These are phyloP conservation scores for Arxiozyma bovina DNA, from an alignment of 1,139 yeast species.

Conservation along the genomic window DNA sequence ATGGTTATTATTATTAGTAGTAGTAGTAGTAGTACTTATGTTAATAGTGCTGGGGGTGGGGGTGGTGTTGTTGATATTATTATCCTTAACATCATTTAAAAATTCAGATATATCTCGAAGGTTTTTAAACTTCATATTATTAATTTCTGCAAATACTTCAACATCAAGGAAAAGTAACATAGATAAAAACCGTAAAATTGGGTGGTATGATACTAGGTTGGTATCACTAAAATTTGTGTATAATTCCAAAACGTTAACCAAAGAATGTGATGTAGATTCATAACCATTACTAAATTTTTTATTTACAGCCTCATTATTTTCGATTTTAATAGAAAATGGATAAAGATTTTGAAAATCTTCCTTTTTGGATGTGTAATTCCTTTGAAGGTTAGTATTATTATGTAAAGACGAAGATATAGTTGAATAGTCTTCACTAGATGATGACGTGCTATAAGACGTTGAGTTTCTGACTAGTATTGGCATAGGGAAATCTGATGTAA, in stretches of 20 bases:
- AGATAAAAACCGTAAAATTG: slow-evolving; percentile 22
- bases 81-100: background rate
- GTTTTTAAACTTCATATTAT: slow-evolving; percentile 20
- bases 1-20: background rate
- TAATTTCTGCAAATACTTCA: slow-evolving; percentile 22
- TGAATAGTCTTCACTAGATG: slow-evolving; percentile 1
- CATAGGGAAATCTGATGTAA: background rate
- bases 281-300: background rate
- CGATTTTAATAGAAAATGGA: background rate
- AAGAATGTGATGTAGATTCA: slow-evolving; percentile 1
- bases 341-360: background rate
- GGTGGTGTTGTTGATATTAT: too few species aligned
- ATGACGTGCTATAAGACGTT: background rate
- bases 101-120: slow-evolving; percentile 2
- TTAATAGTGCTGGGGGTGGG: background rate
- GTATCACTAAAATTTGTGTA: slow-evolving; percentile 18
- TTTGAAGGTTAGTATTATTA: background rate
- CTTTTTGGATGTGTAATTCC: background rate
- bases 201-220: slow-evolving; percentile 22
- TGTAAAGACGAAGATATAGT: background rate
- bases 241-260: slow-evolving; percentile 16
- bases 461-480: background rate
- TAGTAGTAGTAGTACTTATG: background rate
- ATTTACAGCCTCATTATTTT: background rate
- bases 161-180: slow-evolving; percentile 23